These are phyloP conservation scores for Jackrogersella multiformis DNA, from an alignment of 495 filamentous ascomycete species.

Conservation along the genomic window DNA sequence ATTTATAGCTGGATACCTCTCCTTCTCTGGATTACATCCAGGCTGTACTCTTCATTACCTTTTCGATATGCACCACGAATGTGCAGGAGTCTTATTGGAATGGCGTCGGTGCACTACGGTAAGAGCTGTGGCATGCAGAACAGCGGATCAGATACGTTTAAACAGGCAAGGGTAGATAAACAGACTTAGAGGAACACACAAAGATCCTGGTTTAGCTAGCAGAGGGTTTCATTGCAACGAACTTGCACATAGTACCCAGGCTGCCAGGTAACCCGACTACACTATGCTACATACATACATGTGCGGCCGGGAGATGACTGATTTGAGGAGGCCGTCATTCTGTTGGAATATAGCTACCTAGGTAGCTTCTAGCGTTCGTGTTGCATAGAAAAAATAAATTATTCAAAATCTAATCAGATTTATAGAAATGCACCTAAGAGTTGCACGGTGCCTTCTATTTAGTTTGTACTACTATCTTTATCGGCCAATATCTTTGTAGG, in stretches of 20 bases:
- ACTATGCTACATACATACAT: background rate
- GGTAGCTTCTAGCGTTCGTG: constrained; percentile 2
- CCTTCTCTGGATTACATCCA: constrained; percentile 22
- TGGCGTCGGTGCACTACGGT: constrained; percentile 13
- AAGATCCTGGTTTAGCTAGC: constrained; percentile 6
- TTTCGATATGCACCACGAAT: constrained; percentile 30
- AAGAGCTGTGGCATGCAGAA: constrained; percentile 8
- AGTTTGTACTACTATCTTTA: too few relatives aligned
- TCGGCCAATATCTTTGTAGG: too few relatives aligned
- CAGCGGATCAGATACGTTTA: constrained; percentile 12
- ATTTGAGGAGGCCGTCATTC: background rate
- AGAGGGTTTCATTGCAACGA: too few relatives aligned
- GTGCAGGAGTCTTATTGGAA: constrained; percentile 15
- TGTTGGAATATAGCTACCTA: background rate
- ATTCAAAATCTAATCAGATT: background rate
- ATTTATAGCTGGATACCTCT: constrained; percentile 13
- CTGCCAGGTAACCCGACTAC: background rate
- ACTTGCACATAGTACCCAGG: background rate
- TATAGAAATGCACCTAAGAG: background rate
- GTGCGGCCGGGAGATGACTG: background rate
- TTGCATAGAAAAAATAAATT: constrained; percentile 11
- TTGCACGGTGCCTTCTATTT: too few relatives aligned
- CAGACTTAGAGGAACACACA: constrained; percentile 28
- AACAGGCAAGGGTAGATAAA: constrained; percentile 36
- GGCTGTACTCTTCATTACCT: constrained; percentile 27